Evolutionary conservation across 768 basidiomycete genomes (phyloP), one percentile per base, ranked within the genome.

Genomic region (Boletus barrowsii): DNA sequence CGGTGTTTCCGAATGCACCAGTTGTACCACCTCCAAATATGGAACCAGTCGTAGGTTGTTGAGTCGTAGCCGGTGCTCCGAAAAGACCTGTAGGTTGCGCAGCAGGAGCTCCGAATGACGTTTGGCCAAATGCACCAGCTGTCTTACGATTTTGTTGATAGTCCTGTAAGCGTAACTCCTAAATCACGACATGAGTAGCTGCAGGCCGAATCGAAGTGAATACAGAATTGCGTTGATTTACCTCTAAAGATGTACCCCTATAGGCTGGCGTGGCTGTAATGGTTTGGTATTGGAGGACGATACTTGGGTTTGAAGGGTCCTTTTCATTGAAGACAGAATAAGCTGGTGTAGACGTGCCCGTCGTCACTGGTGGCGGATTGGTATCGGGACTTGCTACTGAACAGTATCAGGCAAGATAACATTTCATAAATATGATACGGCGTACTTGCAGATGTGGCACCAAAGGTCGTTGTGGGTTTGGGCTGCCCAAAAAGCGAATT

Each of bases 261-360:
- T 93, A 96, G 17, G 79, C 79, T 15, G 88, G 88, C 79, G 88
- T 90, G 58, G 86, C 86, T 17, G 86, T 81, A 50, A 93, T 92
- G 36, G 85, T 81, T 70, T 95, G 92, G 69, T 88, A 96, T 56
- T 89, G 86, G 40, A 87, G 75, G 5, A 75, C 81, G 13, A 72
- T 54, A 47, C 48, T 74, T 17, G 74, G 59, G 53, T 72, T 78
- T 10, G 72, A 66, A 15, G 73, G 62, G 59, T 94, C 92, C 61
- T 90, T 90, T 65, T 94, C 92, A 35, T 49, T 67, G 56, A 76
- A 83, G 6, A 75, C 71, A 42, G 69, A 67, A 64, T 86, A 94
- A 3, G 81, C 69, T 4, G 90, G 86, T 58, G 83, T 83, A 15
- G 82, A 74, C 0, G 88, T 80, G 37, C 93, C 92, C 14, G 83